Conservation (phyloP, 306 rosid species). For the Nissolia schottii region DNA sequence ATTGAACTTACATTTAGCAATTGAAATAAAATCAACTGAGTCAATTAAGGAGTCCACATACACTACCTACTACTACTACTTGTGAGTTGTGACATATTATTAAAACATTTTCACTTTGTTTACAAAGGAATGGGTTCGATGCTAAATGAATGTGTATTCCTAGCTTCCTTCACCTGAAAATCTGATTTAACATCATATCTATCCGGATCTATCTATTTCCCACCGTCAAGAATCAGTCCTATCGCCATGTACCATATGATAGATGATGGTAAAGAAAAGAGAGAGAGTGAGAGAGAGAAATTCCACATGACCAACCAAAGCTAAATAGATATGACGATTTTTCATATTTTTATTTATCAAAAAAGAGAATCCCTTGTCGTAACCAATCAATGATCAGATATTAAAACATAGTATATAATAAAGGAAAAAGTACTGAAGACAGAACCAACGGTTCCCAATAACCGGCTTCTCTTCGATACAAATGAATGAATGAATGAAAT, state of each 20-base stretch:
- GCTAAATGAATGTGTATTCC: constrained; percentile 26
- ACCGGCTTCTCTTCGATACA: constrained; percentile 9
- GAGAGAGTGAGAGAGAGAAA: background rate
- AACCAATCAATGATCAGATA: background rate
- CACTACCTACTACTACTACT: background rate
- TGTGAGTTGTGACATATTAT: too few species aligned
- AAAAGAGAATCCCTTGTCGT: background rate
- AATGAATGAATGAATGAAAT: constrained; percentile 1
- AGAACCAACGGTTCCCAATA: constrained; percentile 30
- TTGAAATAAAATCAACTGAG: background rate
- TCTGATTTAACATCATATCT: constrained; percentile 26
- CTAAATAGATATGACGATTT: background rate
- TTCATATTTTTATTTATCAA: background rate
- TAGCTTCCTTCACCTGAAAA: constrained; percentile 4
- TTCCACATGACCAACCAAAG: background rate
- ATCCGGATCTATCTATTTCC: constrained; percentile 24
- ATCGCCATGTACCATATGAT: constrained; percentile 4
- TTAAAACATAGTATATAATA: background rate
- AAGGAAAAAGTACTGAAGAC: background rate
- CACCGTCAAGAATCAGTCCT: constrained; percentile 35
- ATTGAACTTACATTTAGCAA: background rate
- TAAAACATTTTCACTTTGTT: background rate
- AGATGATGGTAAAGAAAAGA: background rate
- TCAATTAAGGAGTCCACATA: background rate
- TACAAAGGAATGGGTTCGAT: background rate